These are phyloP conservation scores for Leccinum imitatum DNA, from an alignment of 768 basidiomycete species.

Conservation along the genomic window DNA sequence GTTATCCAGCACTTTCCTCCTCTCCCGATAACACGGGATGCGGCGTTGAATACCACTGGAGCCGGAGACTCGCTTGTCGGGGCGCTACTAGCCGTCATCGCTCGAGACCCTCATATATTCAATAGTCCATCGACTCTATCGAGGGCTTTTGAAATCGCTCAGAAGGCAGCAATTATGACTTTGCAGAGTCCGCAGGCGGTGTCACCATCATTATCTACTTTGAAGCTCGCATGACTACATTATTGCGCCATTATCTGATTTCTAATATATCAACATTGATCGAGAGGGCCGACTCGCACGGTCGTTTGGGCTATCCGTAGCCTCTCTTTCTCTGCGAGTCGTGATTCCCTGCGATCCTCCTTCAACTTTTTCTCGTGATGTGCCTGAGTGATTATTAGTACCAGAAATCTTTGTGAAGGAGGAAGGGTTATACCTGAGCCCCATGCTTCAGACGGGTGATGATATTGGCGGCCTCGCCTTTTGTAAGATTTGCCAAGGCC, in stretches of 20 bases:
- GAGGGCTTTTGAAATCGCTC: slow-evolving; percentile 51
- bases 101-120: slow-evolving; percentile 43
- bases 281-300: slow-evolving; percentile 62
- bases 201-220: slow-evolving; percentile 55
- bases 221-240: slow-evolving; percentile 8
- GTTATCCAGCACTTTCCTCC: slow-evolving; percentile 77
- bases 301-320: slow-evolving; percentile 49
- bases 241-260: neutral
- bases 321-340: slow-evolving; percentile 46
- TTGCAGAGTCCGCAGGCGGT: slow-evolving; percentile 60
- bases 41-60: slow-evolving; percentile 76
- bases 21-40: slow-evolving; percentile 35
- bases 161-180: slow-evolving; percentile 62
- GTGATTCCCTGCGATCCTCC: slow-evolving; percentile 36
- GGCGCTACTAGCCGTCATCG: slow-evolving; percentile 69
- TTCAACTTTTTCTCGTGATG: slow-evolving; percentile 56
- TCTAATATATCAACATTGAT: slow-evolving; percentile 13
- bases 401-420: neutral
- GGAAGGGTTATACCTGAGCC: slow-evolving; percentile 49
- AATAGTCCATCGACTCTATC: slow-evolving; percentile 45
- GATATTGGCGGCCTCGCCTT: slow-evolving; percentile 78
- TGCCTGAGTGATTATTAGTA: slow-evolving; percentile 35
- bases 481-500: slow-evolving; percentile 51
- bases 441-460: slow-evolving; percentile 79
- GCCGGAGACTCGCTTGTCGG: slow-evolving; percentile 93